A percentile compares a stretch with the other conserved stretches of the same genome.
phyloP scores from a whole-genome alignment of 768 basidiomycete genomes.

The Tephrocybe sp. region DNA sequence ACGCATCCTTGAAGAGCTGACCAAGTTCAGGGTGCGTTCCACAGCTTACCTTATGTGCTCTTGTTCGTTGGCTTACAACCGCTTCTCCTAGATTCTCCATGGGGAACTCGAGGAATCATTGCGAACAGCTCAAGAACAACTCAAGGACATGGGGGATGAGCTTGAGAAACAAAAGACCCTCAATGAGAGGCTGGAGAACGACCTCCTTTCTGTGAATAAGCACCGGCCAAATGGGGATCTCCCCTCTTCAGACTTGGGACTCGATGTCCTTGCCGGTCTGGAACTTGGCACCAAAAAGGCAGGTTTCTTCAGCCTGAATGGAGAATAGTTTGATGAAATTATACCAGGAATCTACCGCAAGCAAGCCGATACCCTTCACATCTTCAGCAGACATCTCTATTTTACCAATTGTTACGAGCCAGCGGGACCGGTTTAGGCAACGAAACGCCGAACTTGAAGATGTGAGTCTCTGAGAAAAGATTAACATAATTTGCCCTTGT shows the following conservation, averaged over 20 bases:
- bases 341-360: constrained; percentile 17
- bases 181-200: constrained; percentile 91
- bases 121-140: constrained; percentile 52
- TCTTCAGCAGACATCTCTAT: constrained; percentile 86
- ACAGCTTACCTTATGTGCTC: not conserved
- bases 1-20: constrained; percentile 87
- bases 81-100: constrained; percentile 74
- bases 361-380: constrained; percentile 15
- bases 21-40: constrained; percentile 74
- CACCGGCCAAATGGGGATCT: constrained; percentile 39
- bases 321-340: too few relatives aligned
- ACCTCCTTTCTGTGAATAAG: constrained; percentile 80
- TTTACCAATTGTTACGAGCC: constrained; percentile 96
- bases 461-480: constrained; percentile 38
- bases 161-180: constrained; percentile 75
- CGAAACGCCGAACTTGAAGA: constrained; percentile 97
- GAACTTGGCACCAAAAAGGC: constrained; percentile 61
- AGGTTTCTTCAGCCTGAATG: too few relatives aligned
- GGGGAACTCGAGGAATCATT: constrained; percentile 77
- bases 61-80: not conserved
- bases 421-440: constrained; percentile 96
- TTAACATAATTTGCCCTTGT: not conserved
- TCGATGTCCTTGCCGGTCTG: constrained; percentile 70
- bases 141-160: constrained; percentile 60
- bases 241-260: constrained; percentile 30